phyloP scores from a whole-genome alignment of 148 eudicot species.

The Cornus controversa region DNA sequence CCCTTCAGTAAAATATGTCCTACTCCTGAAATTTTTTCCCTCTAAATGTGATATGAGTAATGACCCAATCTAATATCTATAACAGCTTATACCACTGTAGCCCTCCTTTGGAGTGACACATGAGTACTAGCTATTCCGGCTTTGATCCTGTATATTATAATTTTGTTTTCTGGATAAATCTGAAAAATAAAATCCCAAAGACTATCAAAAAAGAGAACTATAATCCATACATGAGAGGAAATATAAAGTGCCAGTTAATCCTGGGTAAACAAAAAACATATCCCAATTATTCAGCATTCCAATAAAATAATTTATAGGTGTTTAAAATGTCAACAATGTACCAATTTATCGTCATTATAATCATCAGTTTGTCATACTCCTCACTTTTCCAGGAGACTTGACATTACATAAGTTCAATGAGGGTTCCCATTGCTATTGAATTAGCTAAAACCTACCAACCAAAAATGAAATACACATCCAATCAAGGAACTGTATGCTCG shows the following conservation, averaged over 20 bases:
- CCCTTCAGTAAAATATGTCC: too few species aligned
- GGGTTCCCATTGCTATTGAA: not conserved
- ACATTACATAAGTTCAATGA: conserved; percentile 5
- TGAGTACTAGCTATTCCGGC: too few species aligned
- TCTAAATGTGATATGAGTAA: too few species aligned
- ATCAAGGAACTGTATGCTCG: conserved; percentile 4
- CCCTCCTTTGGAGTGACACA: too few species aligned
- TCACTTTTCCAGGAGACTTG: not conserved
- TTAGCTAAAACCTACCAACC: not conserved
- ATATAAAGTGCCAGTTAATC: not conserved
- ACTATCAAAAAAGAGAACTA: too few species aligned
- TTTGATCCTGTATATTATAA: too few species aligned
- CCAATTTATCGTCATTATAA: conserved; percentile 18
- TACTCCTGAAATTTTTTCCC: too few species aligned
- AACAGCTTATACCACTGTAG: too few species aligned
- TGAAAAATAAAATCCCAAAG: too few species aligned
- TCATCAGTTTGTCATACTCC: conserved; percentile 9
- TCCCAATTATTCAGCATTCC: not conserved
- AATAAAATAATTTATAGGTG: not conserved
- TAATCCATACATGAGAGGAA: not conserved
- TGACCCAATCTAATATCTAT: too few species aligned
- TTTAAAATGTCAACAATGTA: not conserved
- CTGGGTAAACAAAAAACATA: not conserved
- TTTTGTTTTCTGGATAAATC: not conserved
- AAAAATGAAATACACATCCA: conserved; percentile 4